Base-by-base conservation (phyloP, 331 rosid species). In the Quercus lobata region DNA sequence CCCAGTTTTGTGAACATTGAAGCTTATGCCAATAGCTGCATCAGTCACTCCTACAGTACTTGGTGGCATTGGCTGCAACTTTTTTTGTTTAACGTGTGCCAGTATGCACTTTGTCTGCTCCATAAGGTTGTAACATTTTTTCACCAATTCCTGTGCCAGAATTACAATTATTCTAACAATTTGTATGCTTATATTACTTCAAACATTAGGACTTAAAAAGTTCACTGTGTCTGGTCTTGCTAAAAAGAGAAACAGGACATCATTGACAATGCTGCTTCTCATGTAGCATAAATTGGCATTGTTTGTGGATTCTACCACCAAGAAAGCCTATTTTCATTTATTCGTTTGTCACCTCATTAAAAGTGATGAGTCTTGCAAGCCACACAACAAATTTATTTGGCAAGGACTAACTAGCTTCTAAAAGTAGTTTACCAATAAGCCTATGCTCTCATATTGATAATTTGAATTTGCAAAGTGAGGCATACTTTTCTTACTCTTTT, bases 41-140 rank as follows among this genome's bases (percentile, higher is more conserved):
- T 82, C 83, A 79, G 82, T 79, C 60, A 82, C 76, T 17, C 85
- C 70, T 57, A 78, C 82, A 32, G 86, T 83, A 24, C 83, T 77
- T 29, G 34, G 58, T 4, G 86, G 85, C 80, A 76, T 25, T 49
- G 79, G 70, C 62, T 81, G 68, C 54, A 3, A 16, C 65, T 46
- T 74, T 56, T 53, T 69, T 34, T 72, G 29, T 44, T 65, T 63
- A 62, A 32, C 22, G 6, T 65, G 69, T 53, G 75, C 78, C 68
- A 83, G 52, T 19, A 17, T 52, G 68, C 66, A 30, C 75, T 74
- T 80, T 1, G 57, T 82, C 54, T 62, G 72, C 60, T 71, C 82
- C 88, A 87, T 82, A 37, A 82, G 78, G 32, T 80, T 71, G 80
- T 41, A 79, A 75, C 90, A 87, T 74, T 77, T 77, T 68, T 83